phyloP scores from a whole-genome alignment of 495 filamentous ascomycete genomes.

The Annulohypoxylon bovei region DNA sequence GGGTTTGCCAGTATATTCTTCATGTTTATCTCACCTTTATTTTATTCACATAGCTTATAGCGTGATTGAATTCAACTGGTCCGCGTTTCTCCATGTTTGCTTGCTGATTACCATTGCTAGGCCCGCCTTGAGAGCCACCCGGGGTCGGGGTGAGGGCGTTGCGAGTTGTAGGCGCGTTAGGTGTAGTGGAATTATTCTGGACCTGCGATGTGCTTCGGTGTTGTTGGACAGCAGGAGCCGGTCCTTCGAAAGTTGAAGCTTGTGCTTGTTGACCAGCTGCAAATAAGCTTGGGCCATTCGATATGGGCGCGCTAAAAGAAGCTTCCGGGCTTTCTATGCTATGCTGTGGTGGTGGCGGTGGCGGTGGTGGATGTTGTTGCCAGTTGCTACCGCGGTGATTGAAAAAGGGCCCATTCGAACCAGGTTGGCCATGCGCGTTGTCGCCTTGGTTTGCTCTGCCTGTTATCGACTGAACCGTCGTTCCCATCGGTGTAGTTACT shows the following conservation, averaged over 20 bases:
- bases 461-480: slow-evolving; percentile 66
- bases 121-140: slow-evolving; percentile 48
- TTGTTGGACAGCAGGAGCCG: slow-evolving; percentile 71
- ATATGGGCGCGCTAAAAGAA: slow-evolving; percentile 60
- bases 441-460: slow-evolving; percentile 57
- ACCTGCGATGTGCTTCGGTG: slow-evolving; percentile 83
- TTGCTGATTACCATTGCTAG: slow-evolving; percentile 62
- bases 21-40: slow-evolving; percentile 80
- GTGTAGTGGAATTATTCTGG: slow-evolving; percentile 65
- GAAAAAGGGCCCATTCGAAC: slow-evolving; percentile 47
- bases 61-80: slow-evolving; percentile 99
- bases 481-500: slow-evolving; percentile 94
- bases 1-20: neutral
- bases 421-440: slow-evolving; percentile 49
- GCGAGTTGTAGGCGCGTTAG: slow-evolving; percentile 51
- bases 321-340: slow-evolving; percentile 65
- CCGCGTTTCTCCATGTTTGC: slow-evolving; percentile 82
- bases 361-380: slow-evolving; percentile 65
- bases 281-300: slow-evolving; percentile 58
- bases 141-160: slow-evolving; percentile 65
- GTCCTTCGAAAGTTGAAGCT: slow-evolving; percentile 56
- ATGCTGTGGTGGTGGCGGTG: slow-evolving; percentile 66
- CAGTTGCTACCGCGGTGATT: slow-evolving; percentile 54
- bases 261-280: slow-evolving; percentile 56
- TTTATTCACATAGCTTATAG: slow-evolving; percentile 99